Base-by-base conservation (phyloP, 2,329 filamentous ascomycete genomes). In the Myriangium duriaei region DNA sequence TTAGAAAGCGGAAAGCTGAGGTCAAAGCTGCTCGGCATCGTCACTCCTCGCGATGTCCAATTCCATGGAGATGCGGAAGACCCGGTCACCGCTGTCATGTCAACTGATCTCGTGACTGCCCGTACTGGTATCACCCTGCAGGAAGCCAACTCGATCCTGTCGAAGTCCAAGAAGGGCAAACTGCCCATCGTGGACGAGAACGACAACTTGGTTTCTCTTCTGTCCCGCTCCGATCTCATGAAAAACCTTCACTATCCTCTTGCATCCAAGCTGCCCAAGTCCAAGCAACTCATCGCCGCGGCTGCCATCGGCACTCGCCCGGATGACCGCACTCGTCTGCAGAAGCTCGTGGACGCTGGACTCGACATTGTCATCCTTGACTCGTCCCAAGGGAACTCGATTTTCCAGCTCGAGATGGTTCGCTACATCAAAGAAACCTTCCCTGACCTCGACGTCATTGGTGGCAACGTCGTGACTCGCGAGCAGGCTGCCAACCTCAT, bases 361-460 rank as follows among this genome's bases (percentile, higher is more conserved):
- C 74, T 98, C 36, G 91, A 98, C 55, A 82, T 98, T 58, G 87
- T 95, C 49, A 71, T 98, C 51, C 75, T 98, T 37, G 91, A 98
- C 70, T 91, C 82, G 65, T 92, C 83, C 56, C 91, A 98, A 68
- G 91, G 91, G 49, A 96, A 96, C 75, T 91, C 81, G 65, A 86
- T 96, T 71, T 98, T 88, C 73, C 88, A 96, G 69, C 80, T 96
- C 47, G 85, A 94, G 45, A 98, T 98, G 91, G 76, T 98, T 69
- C 86, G 87, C 65, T 96, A 80, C 71, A 73, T 91, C 68, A 98
- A 98, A 73, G 61, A 79, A 50, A 83, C 79, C 51, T 88, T 79
- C 68, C 85, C 88, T 19, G 67, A 70, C 34, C 71, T 98, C 46
- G 87, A 98, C 51, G 91, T 98, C 58, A 94, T 98, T 57, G 92